Evolutionary conservation across 768 basidiomycete genomes (phyloP).

Genomic region (Calocera viscosa): DNA sequence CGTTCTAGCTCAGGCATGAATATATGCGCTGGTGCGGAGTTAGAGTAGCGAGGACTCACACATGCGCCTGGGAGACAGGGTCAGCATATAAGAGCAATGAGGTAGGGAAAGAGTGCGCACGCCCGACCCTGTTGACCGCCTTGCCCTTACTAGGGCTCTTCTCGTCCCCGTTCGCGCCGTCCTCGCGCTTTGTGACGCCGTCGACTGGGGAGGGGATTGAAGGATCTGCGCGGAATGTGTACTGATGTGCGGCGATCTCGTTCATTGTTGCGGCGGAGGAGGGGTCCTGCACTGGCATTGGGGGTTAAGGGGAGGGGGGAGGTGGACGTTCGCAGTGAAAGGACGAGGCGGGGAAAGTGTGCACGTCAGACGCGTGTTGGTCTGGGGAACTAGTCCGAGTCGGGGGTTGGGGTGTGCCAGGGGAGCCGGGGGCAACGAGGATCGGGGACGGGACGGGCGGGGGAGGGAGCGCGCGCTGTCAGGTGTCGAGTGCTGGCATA

Average conservation of each 20-base stretch:
- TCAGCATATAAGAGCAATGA: constrained; percentile 7
- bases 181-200: constrained; percentile 2
- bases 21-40: neutral
- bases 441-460: no score
- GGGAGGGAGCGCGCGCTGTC: no score
- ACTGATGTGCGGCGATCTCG: constrained; percentile 4
- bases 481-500: no score
- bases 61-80: constrained; percentile 22
- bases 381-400: no score
- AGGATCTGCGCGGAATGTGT: neutral
- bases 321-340: neutral
- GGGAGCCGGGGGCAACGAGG: no score
- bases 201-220: neutral
- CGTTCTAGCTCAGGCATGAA: constrained; percentile 47
- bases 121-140: constrained; percentile 26
- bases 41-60: constrained; percentile 17
- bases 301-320: neutral
- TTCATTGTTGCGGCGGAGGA: neutral
- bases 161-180: constrained; percentile 16
- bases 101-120: constrained; percentile 15
- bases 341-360: neutral
- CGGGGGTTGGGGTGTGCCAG: no score
- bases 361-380: no score
- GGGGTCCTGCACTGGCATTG: neutral
- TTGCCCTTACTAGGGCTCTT: constrained; percentile 18